These are phyloP conservation scores for Epichloe brachyelytri DNA, from an alignment of 2,329 filamentous ascomycete genomes.

Conservation along the genomic window DNA sequence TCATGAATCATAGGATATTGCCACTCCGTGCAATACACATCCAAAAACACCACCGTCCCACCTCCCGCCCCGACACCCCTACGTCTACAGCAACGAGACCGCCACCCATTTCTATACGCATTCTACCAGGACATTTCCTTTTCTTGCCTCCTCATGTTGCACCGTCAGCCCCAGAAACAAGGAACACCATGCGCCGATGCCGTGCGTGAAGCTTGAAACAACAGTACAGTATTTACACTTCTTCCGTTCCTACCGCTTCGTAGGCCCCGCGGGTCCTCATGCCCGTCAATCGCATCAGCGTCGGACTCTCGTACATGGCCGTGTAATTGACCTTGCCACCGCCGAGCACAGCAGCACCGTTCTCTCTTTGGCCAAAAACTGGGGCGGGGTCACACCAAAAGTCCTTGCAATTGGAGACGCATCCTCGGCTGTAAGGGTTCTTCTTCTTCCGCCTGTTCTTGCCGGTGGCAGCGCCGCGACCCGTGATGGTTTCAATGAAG, in stretches of 20 bases:
- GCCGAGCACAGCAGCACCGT: slow-evolving; percentile 61
- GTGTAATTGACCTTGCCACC: slow-evolving; percentile 78
- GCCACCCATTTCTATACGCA: neutral
- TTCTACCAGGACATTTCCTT: neutral
- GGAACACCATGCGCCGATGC: neutral
- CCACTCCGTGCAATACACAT: neutral
- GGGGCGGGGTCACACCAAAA: slow-evolving; percentile 91
- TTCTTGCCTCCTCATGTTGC: too few species aligned
- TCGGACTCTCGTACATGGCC: slow-evolving; percentile 75
- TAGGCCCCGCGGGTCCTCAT: slow-evolving; percentile 43
- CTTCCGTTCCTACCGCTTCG: slow-evolving; percentile 47
- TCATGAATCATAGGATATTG: neutral
- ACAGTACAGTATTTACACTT: slow-evolving; percentile 20
- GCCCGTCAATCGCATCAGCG: slow-evolving; percentile 45
- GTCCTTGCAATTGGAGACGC: slow-evolving; percentile 82
- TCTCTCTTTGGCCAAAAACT: slow-evolving; percentile 61
- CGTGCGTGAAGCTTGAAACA: neutral
- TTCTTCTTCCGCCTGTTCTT: slow-evolving; percentile 42
- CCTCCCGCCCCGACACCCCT: neutral
- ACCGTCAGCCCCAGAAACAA: too few species aligned
- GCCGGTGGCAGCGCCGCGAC: slow-evolving; percentile 54
- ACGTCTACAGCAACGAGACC: too few species aligned
- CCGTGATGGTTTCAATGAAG: slow-evolving; percentile 85
- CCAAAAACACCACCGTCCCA: neutral
- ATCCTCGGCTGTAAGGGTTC: slow-evolving; percentile 78